Evolutionary conservation across 192 early-diverging fungal genomes (phyloP).

Genomic region (Spizellomyces sp.): DNA sequence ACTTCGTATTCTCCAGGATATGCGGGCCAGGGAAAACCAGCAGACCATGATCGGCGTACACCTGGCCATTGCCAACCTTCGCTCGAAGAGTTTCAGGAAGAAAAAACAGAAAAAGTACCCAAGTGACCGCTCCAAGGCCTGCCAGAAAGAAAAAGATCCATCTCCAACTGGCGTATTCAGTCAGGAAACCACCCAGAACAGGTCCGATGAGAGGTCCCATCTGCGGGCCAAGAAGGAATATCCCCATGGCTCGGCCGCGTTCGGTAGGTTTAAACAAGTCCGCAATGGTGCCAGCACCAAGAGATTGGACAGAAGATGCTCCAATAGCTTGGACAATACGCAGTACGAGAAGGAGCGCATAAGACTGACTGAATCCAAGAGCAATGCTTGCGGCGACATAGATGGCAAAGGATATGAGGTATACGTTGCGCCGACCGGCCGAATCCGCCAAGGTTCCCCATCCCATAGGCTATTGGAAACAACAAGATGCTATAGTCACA

Average conservation of each 20-base stretch:
- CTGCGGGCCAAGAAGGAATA: neutral
- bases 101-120: too few relatives aligned
- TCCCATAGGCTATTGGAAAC: neutral
- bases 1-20: too few relatives aligned
- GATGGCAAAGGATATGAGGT: neutral
- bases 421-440: neutral
- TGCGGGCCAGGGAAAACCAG: too few relatives aligned
- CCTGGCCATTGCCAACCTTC: too few relatives aligned
- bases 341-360: neutral
- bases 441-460: neutral
- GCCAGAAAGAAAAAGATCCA: too few relatives aligned
- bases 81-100: too few relatives aligned
- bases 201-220: neutral
- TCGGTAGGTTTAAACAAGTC: neutral
- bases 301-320: neutral
- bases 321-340: neutral
- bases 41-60: too few relatives aligned
- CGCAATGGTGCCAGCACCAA: neutral
- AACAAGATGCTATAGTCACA: neutral
- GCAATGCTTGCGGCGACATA: neutral
- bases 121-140: too few relatives aligned
- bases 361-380: neutral
- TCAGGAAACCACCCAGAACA: too few relatives aligned
- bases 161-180: too few relatives aligned
- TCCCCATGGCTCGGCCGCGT: constrained; percentile 1